Evolutionary conservation across 192 early-diverging fungal species (phyloP), one percentile per base, ranked within the genome.

Genomic region (Gorgonomyces haynaldii): DNA sequence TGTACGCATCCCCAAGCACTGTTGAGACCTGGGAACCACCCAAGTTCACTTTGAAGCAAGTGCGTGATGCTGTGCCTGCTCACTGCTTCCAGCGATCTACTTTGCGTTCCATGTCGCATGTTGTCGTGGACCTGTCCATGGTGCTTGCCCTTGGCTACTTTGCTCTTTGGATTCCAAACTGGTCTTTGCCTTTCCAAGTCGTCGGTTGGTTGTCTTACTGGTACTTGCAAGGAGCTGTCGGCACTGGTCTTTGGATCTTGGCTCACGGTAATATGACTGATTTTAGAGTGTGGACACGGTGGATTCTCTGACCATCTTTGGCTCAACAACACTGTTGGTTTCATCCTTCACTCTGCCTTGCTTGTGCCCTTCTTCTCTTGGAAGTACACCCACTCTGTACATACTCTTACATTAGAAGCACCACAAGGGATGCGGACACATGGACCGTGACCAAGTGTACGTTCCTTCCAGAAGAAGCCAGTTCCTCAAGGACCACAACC

Each of bases 361-460:
- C 70, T 97, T 38, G 93, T 97, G 24, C 93, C 93, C 13, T 96
- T 78, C 68, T 31, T 52, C 45, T 39, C 31, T n/a, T 45, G 38
- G 58, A 45, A 54, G 32, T 35, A 58, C 28, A 58, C 54, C 22
- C 53, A 50, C 40, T 41, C 56, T 3, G 50, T 52, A 49, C 4
- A 28, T 7, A 15, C 4, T 7, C 12, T 4, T 51, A 17, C 9
- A 13, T 44, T 85, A 81, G 27, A 81, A 76, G 60, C 93, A 97
- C 73, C 93, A 97, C 71, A 92, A 94, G 48, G 75, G 76, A 52
- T 91, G 84, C 37, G 82, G 78, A 50, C 82, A 89, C 69, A 78
- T 97, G 81, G 69, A 67, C 32, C 85, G 83, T 62, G 93, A 97
- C 60, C 85, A 92, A 69, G 93, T 97, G 34, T 97, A 94, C 72